A percentile compares a stretch with the other conserved stretches of the same genome.
Evolutionary conservation across 2,329 filamentous ascomycete species (phyloP).

Genomic region (Thelonectria discophora): DNA sequence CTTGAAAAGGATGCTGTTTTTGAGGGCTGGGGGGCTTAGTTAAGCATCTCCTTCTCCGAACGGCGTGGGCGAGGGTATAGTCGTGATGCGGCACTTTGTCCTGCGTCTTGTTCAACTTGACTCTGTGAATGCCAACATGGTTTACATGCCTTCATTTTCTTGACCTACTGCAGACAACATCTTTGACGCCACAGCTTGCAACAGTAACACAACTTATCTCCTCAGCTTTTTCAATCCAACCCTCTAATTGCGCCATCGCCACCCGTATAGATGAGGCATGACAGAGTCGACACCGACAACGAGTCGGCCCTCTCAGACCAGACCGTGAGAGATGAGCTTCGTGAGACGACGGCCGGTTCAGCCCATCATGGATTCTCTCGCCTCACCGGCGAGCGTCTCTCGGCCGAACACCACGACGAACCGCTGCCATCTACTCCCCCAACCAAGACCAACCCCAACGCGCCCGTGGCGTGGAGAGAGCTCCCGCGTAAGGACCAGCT

Average conservation of each 20-base stretch:
- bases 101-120: too few relatives aligned
- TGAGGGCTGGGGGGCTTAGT: background rate
- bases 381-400: slow-evolving; percentile 1
- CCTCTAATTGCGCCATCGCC: background rate
- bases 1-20: background rate
- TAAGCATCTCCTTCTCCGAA: slow-evolving; percentile 21
- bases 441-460: slow-evolving; percentile 18
- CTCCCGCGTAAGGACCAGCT: slow-evolving; percentile 82
- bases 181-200: background rate
- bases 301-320: slow-evolving; percentile 25
- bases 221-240: background rate
- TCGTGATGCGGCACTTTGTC: too few relatives aligned
- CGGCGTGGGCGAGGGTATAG: too few relatives aligned
- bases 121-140: too few relatives aligned
- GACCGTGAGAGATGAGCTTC: slow-evolving; percentile 6
- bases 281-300: slow-evolving; percentile 26
- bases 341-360: background rate
- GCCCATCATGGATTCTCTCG: background rate
- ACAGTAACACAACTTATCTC: too few relatives aligned
- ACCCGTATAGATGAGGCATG: slow-evolving; percentile 35
- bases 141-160: too few relatives aligned
- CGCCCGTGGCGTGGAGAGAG: slow-evolving; percentile 65
- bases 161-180: background rate
- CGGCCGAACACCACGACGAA: slow-evolving; percentile 16
- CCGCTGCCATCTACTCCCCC: slow-evolving; percentile 11